Base-by-base conservation (phyloP, 2,329 filamentous ascomycete species). In the Aspergillus udagawae region DNA sequence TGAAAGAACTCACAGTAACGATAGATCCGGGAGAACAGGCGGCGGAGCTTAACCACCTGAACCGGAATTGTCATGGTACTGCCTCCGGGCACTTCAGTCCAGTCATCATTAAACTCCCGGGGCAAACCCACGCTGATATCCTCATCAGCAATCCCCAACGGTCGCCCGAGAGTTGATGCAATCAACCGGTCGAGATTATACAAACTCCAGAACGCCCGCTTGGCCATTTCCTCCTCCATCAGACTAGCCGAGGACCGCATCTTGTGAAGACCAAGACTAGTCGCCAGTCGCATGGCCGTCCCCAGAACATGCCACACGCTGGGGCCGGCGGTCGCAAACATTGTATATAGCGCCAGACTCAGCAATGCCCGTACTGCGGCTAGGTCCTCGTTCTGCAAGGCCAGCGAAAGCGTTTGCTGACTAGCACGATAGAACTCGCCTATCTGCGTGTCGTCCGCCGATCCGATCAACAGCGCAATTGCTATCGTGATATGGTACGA, bases 111-210 rank as follows among this genome's bases (percentile, higher is more conserved):
- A 29, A 75, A 64, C 52, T 76, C 74, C 7, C 72, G 68, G 14
- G 72, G 70, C 1, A 76, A 58, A 12, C 66, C 60, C 20, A 77
- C 71, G 29, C 68, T 73, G 56, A 77, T 77, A 52, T 77, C 75
- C 38, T 77, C 72, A 55, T 77, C 75, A 3, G 75, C 67, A 45
- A 77, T 72, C 3, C 74, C 74, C 14, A 77, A 56, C 3, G 75
- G 75, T 27, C 75, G 70, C 14, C 72, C 72, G 0, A 77, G 59
- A 0, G 75, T 77, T 27, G 72, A 71, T 0, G 74, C 71, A 47
- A 75, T 75, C 28, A 76, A 66, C 21, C 75, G 69, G 52, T 77
- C 75, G 2, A 77, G 66, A n/a, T 76, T 77, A 56, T 77, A 77
- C 7, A 75, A 64, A 62, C 73, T 75, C 75, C 75, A 77, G 57